These are phyloP conservation scores for Rhinocladiella similis DNA, from an alignment of 2,329 filamentous ascomycete species.

Conservation along the genomic window DNA sequence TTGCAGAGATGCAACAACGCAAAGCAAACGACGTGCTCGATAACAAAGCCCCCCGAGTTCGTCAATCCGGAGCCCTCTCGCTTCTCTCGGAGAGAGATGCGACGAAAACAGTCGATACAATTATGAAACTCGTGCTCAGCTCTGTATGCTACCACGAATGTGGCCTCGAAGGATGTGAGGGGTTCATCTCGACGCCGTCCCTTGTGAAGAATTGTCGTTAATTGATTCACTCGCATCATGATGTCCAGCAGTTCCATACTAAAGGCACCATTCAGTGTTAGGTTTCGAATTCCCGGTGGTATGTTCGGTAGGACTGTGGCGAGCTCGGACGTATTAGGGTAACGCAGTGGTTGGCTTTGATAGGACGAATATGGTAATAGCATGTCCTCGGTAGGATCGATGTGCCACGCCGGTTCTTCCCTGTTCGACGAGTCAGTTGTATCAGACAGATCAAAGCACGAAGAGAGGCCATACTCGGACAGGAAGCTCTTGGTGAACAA, in stretches of 20 bases:
- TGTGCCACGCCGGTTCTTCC: neutral
- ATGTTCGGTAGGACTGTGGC: neutral
- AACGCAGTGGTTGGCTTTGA: conserved; percentile 2
- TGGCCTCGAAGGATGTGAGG: neutral
- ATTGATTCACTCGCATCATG: neutral
- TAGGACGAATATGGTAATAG: neutral
- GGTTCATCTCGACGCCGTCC: neutral
- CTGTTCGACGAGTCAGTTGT: neutral
- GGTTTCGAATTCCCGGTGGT: neutral
- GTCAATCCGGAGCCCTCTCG: neutral
- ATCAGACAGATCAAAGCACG: too few species aligned
- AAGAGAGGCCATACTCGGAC: neutral
- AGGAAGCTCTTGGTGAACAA: neutral
- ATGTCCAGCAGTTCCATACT: conserved; percentile 6
- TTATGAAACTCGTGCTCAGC: conserved; percentile 11
- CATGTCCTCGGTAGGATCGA: neutral
- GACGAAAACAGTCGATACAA: conserved; percentile 9
- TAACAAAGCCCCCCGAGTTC: neutral
- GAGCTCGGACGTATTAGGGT: neutral
- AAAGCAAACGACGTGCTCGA: conserved; percentile 12
- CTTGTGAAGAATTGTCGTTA: conserved; percentile 1
- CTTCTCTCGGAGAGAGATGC: neutral
- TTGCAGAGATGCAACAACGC: conserved; percentile 5
- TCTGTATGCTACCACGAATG: conserved; percentile 4
- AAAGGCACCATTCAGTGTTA: neutral